These are phyloP conservation scores for Pseudogymnoascus sp. DNA, from an alignment of 2,329 filamentous ascomycete species.

Conservation along the genomic window DNA sequence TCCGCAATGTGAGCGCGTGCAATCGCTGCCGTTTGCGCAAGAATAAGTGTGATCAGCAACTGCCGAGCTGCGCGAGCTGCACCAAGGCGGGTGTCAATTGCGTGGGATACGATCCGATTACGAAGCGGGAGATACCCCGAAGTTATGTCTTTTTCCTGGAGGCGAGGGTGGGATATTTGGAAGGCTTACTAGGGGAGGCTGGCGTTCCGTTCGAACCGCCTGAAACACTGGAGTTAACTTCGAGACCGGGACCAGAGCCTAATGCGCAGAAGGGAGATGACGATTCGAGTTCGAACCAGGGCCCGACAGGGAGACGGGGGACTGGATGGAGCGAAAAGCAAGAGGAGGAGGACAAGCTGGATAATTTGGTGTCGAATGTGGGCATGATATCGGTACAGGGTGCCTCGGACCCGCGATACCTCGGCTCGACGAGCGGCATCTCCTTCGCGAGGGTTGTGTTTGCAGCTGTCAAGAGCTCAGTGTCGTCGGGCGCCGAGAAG, in stretches of 20 bases:
- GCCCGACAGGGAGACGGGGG: slow-evolving; percentile 17
- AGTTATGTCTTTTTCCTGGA: slow-evolving; percentile 96
- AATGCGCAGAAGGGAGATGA: slow-evolving; percentile 13
- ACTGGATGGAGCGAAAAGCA: slow-evolving; percentile 35
- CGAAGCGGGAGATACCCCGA: slow-evolving; percentile 83
- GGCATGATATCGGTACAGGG: slow-evolving; percentile 73
- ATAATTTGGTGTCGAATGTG: slow-evolving; percentile 61
- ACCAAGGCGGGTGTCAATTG: slow-evolving; percentile 89
- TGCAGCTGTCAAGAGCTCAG: slow-evolving; percentile 74
- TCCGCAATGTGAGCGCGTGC: slow-evolving; percentile 87
- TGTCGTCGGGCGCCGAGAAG: slow-evolving; percentile 60
- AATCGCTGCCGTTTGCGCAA: slow-evolving; percentile 88
- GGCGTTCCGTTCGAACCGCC: slow-evolving; percentile 66
- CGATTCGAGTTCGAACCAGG: slow-evolving; percentile 11
- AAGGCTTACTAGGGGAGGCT: slow-evolving; percentile 63
- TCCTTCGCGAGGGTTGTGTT: slow-evolving; percentile 93
- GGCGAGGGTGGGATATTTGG: slow-evolving; percentile 74
- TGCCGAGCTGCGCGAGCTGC: slow-evolving; percentile 85
- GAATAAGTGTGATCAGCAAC: slow-evolving; percentile 88
- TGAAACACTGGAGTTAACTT: slow-evolving; percentile 58
- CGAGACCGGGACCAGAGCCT: slow-evolving; percentile 31
- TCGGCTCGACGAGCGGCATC: slow-evolving; percentile 82
- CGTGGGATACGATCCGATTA: slow-evolving; percentile 93
- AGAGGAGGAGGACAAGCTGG: slow-evolving; percentile 53
- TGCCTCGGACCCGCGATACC: slow-evolving; percentile 69